Conservation (phyloP, 2,329 filamentous ascomycete genomes). For the Epichloe gansuensis region DNA sequence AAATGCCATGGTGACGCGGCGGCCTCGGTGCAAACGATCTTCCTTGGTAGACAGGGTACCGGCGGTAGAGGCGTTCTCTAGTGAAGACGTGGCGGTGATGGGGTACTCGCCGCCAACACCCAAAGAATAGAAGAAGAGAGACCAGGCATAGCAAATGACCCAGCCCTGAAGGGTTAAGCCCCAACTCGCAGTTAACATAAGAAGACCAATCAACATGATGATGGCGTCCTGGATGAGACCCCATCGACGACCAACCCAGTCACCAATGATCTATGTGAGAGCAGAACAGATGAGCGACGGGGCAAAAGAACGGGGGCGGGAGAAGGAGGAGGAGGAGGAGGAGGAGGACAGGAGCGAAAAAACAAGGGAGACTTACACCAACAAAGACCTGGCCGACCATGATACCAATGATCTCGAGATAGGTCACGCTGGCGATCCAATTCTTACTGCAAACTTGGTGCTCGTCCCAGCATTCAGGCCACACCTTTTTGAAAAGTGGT, state of each 20-base stretch:
- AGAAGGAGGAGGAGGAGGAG: background rate
- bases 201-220: constrained; percentile 86
- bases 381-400: constrained; percentile 87
- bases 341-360: background rate
- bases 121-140: constrained; percentile 64
- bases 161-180: constrained; percentile 77
- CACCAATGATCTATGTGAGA: constrained; percentile 36
- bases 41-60: constrained; percentile 83
- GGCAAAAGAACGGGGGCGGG: background rate
- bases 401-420: constrained; percentile 88
- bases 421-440: constrained; percentile 76
- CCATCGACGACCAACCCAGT: constrained; percentile 81
- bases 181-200: constrained; percentile 90
- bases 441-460: constrained; percentile 56
- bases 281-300: constrained; percentile 10
- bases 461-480: constrained; percentile 65
- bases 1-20: constrained; percentile 91
- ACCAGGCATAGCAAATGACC: constrained; percentile 95
- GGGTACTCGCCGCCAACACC: constrained; percentile 81
- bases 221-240: constrained; percentile 87
- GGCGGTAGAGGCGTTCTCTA: constrained; percentile 78
- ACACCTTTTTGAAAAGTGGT: constrained; percentile 65
- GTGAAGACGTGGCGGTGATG: constrained; percentile 89
- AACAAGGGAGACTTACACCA: constrained; percentile 41
- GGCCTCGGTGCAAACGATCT: constrained; percentile 87